A percentile compares a stretch with the other conserved stretches of the same genome.
Evolutionary conservation across 148 eudicot genomes (phyloP).

Genomic region (Vaccinium macrocarpon): DNA sequence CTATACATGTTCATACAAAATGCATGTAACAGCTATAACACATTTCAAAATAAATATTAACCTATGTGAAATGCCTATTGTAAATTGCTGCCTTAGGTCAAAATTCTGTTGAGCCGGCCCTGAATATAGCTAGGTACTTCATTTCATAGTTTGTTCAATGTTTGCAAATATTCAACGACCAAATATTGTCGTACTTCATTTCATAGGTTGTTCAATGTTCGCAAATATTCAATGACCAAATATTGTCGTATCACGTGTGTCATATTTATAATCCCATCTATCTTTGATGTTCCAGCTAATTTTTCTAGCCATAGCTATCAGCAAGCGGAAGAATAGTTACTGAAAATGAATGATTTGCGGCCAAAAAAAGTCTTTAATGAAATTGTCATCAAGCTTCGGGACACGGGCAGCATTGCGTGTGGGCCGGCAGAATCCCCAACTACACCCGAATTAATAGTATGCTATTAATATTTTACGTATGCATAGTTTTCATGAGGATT

Average conservation of each 20-base stretch:
- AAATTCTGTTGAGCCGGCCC: no score
- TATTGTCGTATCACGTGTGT: neutral
- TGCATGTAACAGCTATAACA: no score
- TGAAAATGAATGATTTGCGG: neutral
- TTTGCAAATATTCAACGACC: no score
- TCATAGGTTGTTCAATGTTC: neutral
- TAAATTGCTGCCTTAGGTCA: no score
- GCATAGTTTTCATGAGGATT: neutral
- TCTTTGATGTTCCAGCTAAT: neutral
- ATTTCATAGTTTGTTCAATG: neutral
- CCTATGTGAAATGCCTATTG: no score
- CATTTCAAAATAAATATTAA: no score
- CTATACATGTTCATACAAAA: no score
- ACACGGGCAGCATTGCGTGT: neutral
- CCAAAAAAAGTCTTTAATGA: neutral
- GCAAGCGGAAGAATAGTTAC: neutral
- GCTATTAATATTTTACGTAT: neutral
- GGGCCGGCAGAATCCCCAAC: neutral
- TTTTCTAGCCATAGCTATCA: neutral
- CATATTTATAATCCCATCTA: neutral
- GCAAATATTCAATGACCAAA: no score
- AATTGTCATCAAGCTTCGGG: neutral
- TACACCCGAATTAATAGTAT: neutral
- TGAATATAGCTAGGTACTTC: neutral
- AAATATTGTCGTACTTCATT: no score